These are phyloP conservation scores for Sporothrix sp. DNA, from an alignment of 2,329 filamentous ascomycete genomes.

Conservation along the genomic window DNA sequence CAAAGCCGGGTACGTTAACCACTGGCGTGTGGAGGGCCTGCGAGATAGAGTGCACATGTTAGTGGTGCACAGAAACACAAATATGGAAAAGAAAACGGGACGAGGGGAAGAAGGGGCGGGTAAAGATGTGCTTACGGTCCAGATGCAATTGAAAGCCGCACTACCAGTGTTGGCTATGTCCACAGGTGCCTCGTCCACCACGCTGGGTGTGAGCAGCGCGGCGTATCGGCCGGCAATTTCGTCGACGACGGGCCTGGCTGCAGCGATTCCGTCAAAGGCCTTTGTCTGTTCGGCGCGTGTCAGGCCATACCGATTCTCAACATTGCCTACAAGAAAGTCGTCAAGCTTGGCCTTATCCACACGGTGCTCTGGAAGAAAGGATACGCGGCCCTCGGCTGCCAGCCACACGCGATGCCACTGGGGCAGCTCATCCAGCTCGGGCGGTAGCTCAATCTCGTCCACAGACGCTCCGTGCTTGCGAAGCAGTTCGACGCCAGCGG, in stretches of 20 bases:
- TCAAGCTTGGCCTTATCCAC: slow-evolving; percentile 38
- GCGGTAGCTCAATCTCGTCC: slow-evolving; percentile 44
- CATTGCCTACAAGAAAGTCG: slow-evolving; percentile 35
- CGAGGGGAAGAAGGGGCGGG: not conserved
- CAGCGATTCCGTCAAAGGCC: slow-evolving; percentile 45
- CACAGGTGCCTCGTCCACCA: slow-evolving; percentile 47
- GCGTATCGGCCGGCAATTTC: slow-evolving; percentile 40
- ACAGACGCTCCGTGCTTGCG: slow-evolving; percentile 41
- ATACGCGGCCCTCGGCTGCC: slow-evolving; percentile 39
- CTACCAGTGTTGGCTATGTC: slow-evolving; percentile 46
- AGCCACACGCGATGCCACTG: slow-evolving; percentile 45
- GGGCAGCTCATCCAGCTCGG: slow-evolving; percentile 37
- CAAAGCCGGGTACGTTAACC: slow-evolving; percentile 55
- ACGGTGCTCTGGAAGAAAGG: slow-evolving; percentile 46
- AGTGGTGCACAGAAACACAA: not conserved
- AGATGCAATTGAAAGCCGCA: slow-evolving; percentile 40
- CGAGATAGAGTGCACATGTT: not conserved
- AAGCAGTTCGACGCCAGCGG: slow-evolving; percentile 31
- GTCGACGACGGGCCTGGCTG: slow-evolving; percentile 45
- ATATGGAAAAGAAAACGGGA: not conserved
- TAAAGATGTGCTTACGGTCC: slow-evolving; percentile 33
- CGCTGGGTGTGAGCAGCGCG: slow-evolving; percentile 49
- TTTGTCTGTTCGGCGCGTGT: slow-evolving; percentile 39
- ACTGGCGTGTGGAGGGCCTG: slow-evolving; percentile 49
- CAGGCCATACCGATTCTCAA: slow-evolving; percentile 37